phyloP scores from a whole-genome alignment of 768 basidiomycete species.

The Pholiota microspora region DNA sequence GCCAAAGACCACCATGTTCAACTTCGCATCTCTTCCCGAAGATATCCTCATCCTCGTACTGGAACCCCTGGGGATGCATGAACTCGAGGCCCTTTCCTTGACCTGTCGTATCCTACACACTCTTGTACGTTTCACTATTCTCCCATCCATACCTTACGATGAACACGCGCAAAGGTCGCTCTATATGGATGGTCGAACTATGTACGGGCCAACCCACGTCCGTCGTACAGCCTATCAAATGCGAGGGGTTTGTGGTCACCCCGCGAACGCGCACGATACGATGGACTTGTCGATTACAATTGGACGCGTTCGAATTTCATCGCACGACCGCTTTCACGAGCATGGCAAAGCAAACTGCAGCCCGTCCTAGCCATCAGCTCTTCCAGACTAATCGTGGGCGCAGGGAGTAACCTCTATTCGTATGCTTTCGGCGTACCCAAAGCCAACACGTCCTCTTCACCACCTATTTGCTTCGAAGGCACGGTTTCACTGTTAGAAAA shows the following conservation, averaged over 20 bases:
- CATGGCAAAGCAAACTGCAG: constrained; percentile 56
- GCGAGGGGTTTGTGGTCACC: constrained; percentile 45
- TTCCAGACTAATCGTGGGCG: constrained; percentile 58
- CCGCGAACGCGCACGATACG: constrained; percentile 43
- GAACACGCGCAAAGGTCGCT: constrained; percentile 44
- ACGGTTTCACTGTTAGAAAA: constrained; percentile 35
- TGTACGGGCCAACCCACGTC: constrained; percentile 48
- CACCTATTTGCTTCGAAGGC: constrained; percentile 47
- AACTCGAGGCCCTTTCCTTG: constrained; percentile 39
- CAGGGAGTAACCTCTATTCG: constrained; percentile 54
- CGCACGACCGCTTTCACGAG: constrained; percentile 60
- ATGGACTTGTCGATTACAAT: constrained; percentile 47
- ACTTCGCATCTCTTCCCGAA: constrained; percentile 39
- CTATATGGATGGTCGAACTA: constrained; percentile 60
- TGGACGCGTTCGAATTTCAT: constrained; percentile 55
- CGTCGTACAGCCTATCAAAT: constrained; percentile 48
- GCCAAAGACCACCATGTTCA: constrained; percentile 18
- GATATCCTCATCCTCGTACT: constrained; percentile 59
- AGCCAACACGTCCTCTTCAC: constrained; percentile 29
- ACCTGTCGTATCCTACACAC: constrained; percentile 37
- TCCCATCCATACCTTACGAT: neutral
- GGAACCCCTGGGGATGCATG: constrained; percentile 39
- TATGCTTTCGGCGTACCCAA: constrained; percentile 44
- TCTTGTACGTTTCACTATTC: constrained; percentile 39
- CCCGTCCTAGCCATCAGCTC: constrained; percentile 55